These are phyloP conservation scores for Fusarium duplospermum DNA, from an alignment of 2,329 filamentous ascomycete species.

Conservation along the genomic window DNA sequence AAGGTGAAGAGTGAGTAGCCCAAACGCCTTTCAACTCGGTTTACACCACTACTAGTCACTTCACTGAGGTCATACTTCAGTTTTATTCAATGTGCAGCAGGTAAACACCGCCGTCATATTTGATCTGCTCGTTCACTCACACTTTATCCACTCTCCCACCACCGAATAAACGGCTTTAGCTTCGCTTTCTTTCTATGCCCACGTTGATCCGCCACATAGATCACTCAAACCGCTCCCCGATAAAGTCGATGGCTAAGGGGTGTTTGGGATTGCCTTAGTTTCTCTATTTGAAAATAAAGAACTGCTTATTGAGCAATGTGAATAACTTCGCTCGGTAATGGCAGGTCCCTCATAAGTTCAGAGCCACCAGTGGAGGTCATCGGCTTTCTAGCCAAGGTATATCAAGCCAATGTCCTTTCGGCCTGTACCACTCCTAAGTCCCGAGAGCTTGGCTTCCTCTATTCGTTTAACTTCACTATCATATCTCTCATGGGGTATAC, in stretches of 20 bases:
- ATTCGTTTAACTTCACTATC: background rate
- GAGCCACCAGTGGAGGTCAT: background rate
- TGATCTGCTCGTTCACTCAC: background rate
- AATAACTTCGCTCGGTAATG: background rate
- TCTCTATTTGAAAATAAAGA: background rate
- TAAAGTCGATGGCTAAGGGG: background rate
- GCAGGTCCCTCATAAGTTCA: background rate
- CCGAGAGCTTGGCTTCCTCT: rapidly evolving
- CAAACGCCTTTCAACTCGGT: background rate
- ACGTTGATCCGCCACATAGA: background rate
- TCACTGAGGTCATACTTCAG: background rate
- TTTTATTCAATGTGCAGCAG: background rate
- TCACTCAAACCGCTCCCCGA: background rate
- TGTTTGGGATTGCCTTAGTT: background rate
- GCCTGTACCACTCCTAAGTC: background rate
- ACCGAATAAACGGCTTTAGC: background rate
- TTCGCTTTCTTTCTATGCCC: too few species aligned
- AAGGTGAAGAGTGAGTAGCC: background rate
- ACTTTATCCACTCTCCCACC: background rate
- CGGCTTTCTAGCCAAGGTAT: background rate
- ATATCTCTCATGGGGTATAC: background rate
- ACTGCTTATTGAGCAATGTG: background rate
- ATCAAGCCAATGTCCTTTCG: background rate
- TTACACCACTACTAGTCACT: background rate
- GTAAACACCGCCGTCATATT: background rate